Percentiles rank a stretch among this genome's conserved stretches.
Evolutionary conservation across 1,284 basidiomycete species (phyloP).

Genomic region (Pseudozyma sp.): DNA sequence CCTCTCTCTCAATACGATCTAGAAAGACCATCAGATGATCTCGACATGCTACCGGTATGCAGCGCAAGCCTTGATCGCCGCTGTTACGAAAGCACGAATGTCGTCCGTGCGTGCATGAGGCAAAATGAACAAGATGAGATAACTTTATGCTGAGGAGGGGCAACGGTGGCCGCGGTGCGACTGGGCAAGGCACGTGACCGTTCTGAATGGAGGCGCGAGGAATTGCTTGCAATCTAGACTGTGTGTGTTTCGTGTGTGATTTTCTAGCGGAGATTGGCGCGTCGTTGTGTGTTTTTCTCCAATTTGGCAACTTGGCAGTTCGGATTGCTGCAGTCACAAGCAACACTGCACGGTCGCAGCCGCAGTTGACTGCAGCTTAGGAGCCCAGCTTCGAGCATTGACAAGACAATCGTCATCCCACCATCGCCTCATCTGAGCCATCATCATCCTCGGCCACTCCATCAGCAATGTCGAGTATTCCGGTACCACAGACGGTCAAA

Average conservation of each 20-base stretch:
- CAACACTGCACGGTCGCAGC: neutral
- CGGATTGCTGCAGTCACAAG: neutral
- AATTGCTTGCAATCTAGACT: neutral
- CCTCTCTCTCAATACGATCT: slow-evolving; percentile 21
- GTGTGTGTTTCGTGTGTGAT: slow-evolving; percentile 7
- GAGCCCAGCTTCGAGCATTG: too few species aligned
- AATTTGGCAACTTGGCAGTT: neutral
- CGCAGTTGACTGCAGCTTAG: neutral
- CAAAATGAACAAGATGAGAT: neutral
- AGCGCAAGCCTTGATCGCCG: too few species aligned
- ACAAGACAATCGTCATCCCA: neutral
- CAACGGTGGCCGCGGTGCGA: neutral
- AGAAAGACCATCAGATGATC: slow-evolving; percentile 19
- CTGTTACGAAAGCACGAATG: too few species aligned
- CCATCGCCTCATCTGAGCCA: neutral
- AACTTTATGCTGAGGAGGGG: neutral
- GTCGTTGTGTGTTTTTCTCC: neutral
- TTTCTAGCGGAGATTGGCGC: slow-evolving; percentile 1
- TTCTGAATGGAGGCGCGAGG: slow-evolving; percentile 17
- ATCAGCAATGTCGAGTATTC: slow-evolving; percentile 43
- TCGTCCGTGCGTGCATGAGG: too few species aligned
- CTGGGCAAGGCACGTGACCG: slow-evolving; percentile 21
- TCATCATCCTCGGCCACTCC: neutral
- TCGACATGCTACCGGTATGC: neutral
- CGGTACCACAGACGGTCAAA: slow-evolving; percentile 50